Evolutionary conservation across 2,329 filamentous ascomycete genomes (phyloP), one percentile per base, ranked within the genome.

Genomic region (Knufia fluminis): DNA sequence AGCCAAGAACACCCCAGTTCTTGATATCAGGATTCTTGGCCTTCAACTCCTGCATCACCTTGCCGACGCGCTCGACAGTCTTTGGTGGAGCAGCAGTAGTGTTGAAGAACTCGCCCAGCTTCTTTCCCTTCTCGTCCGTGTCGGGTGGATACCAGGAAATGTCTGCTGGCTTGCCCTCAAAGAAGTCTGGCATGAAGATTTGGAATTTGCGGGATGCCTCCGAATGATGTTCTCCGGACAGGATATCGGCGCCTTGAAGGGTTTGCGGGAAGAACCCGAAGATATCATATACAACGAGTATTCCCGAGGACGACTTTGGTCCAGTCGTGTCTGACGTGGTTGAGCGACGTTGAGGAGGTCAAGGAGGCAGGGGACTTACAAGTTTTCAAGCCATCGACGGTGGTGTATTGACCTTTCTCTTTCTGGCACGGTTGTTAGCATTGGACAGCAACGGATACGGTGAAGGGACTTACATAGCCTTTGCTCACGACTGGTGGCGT

Each of bases 131-230:
- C 52, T 82, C 79, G 35, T 79, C 69, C 53, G 68, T 80, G 61
- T 78, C 70, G 14, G 78, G 77, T 0, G 77, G 77, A 62, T 77
- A 80, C 45, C 45, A 48, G 7, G 45, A 48, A 75, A 76, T 80
- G 46, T 68, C 70, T 59, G 81, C 78, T 57, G 77, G 84, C 57
- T 78, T 75, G 64, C 86, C 89, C 52, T 85, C 77, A 72, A 95
- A 94, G 76, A 86, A 91, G 70, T 96, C 90, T 23, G 90, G 90
- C 55, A 96, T 90, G 69, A 90, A 89, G 58, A 95, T 86, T 59
- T 81, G 82, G 73, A 94, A 92, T 62, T 85, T 79, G 52, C 73
- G 65, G 71, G 77, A 67, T 79, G 85, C 84, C 75, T 82, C 73
- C 28, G 73, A 69, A 57, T 69, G 66, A 12, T 48, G 33, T 8